Base-by-base conservation (phyloP, 768 basidiomycete species). In the Pleurotus tuber-regium region DNA sequence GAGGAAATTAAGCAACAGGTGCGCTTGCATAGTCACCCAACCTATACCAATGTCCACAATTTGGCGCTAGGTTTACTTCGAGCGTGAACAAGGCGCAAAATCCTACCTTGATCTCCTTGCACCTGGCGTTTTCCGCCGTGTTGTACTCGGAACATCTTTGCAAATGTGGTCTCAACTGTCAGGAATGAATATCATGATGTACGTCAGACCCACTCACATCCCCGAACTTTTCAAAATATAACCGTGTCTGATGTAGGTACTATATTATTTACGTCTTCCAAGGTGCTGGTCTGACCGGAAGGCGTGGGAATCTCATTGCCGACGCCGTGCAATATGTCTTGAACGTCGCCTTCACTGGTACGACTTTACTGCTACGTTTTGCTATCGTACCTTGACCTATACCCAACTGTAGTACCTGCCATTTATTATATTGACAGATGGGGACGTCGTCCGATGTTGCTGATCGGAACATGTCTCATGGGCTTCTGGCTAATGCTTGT, bases 161-260 rank as follows among this genome's bases (percentile, higher is more conserved):
- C 89, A 92, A 65, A 86, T 86, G 80, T 90, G 87, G 89, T 82
- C 80, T 54, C 89, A 90, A 61, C 70, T 89, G 16, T 76, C 75
- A 8, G 85, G 86, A 29, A 87, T 89, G 83, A 88, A 89, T 63
- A 79, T 89, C 59, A 89, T 90, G 87, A 87, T 90, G 86, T 82
- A 57, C 29, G 71, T 58, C 14, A 41, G n/a, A 33, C 46, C 28
- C 14, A 33, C 12, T 42, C n/a, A 23, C 12, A 41, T 43, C 43
- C 41, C 18, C 51, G n/a, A n/a, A n/a, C n/a, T n/a, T n/a, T n/a
- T n/a, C n/a, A n/a, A n/a, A n/a, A n/a, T n/a, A n/a, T n/a, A n/a
- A n/a, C n/a, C n/a, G n/a, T n/a, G n/a, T n/a, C n/a, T n/a, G n/a
- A n/a, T 44, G 23, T 51, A 80, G 77, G 79, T 83, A 84, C 69